phyloP scores from a whole-genome alignment of 2,329 filamentous ascomycete species.

The Clarireedia monteithiana region DNA sequence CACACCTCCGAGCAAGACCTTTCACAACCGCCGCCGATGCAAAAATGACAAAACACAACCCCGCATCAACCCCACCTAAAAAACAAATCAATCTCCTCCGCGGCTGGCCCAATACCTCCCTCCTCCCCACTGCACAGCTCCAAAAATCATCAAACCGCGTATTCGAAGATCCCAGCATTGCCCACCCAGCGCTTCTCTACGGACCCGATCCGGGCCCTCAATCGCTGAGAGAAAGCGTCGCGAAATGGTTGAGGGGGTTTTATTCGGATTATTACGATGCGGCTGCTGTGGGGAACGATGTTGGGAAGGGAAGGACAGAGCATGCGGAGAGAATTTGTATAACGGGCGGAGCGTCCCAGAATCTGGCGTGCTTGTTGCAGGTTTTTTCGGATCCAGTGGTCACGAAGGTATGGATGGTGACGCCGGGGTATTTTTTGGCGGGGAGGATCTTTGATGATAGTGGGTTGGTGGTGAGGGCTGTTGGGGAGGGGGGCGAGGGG shows the following conservation, averaged over 20 bases:
- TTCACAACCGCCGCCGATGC: neutral
- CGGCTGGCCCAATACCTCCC: conserved; percentile 53
- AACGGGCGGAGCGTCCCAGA: conserved; percentile 80
- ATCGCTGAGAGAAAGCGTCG: conserved; percentile 60
- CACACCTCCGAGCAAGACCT: neutral
- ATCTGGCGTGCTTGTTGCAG: conserved; percentile 66
- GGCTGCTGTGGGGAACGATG: neutral
- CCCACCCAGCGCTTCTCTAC: conserved; percentile 63
- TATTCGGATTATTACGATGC: conserved; percentile 8
- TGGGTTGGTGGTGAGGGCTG: conserved; percentile 62
- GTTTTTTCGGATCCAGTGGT: conserved; percentile 73
- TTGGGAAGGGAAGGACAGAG: neutral
- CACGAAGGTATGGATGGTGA: conserved; percentile 75
- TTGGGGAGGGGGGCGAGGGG: conserved; percentile 72
- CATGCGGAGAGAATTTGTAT: conserved; percentile 59
- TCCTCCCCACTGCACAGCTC: conserved; percentile 30
- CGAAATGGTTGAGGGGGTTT: conserved; percentile 60
- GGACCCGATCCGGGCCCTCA: conserved; percentile 69
- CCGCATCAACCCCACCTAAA: conserved; percentile 5
- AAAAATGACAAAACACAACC: conserved; percentile 1
- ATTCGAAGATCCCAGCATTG: conserved; percentile 51
- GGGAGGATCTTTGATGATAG: conserved; percentile 80
- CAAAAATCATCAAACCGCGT: conserved; percentile 42
- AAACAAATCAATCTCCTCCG: conserved; percentile 53
- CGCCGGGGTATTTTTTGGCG: conserved; percentile 77